These are phyloP conservation scores for Russula sp. DNA, from an alignment of 768 basidiomycete genomes.

Conservation along the genomic window DNA sequence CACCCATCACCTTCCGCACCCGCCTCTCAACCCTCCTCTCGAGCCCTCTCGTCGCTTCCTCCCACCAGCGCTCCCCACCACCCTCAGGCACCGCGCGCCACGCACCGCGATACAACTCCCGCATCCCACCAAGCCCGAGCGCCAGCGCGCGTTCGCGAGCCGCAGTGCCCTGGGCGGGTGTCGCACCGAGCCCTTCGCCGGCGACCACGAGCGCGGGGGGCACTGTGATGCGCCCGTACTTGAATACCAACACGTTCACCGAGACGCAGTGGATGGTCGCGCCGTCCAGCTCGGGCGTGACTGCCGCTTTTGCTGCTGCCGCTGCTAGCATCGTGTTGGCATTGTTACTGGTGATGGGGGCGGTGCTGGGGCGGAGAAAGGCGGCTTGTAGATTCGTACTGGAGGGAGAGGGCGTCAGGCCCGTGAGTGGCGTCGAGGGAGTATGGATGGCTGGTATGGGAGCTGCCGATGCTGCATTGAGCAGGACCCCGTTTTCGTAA, in stretches of 20 bases:
- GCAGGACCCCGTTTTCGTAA: not conserved
- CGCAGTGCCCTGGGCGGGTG: conserved; percentile 21
- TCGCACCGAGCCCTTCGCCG: conserved; percentile 46
- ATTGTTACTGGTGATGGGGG: not conserved
- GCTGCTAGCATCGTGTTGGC: not conserved
- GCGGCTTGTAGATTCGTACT: not conserved
- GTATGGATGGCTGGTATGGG: conserved; percentile 13
- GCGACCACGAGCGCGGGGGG: conserved; percentile 62
- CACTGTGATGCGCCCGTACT: conserved; percentile 63
- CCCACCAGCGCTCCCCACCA: conserved; percentile 57
- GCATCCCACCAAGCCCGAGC: conserved; percentile 38
- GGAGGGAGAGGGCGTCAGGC: conserved; percentile 10
- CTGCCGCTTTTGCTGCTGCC: conserved; percentile 3
- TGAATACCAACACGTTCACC: conserved; percentile 63
- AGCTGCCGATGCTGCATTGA: not conserved
- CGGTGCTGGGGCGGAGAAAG: not conserved
- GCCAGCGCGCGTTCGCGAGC: conserved; percentile 25
- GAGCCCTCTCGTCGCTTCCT: conserved; percentile 44
- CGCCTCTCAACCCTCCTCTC: conserved; percentile 29
- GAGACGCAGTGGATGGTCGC: conserved; percentile 55
- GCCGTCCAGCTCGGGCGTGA: conserved; percentile 45
- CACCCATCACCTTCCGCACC: conserved; percentile 26
- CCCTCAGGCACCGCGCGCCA: conserved; percentile 56
- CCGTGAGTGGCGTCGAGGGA: conserved; percentile 4
- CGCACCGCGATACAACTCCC: conserved; percentile 46